phyloP scores from a whole-genome alignment of 257 asterid genomes.

The Solanum dulcamara region DNA sequence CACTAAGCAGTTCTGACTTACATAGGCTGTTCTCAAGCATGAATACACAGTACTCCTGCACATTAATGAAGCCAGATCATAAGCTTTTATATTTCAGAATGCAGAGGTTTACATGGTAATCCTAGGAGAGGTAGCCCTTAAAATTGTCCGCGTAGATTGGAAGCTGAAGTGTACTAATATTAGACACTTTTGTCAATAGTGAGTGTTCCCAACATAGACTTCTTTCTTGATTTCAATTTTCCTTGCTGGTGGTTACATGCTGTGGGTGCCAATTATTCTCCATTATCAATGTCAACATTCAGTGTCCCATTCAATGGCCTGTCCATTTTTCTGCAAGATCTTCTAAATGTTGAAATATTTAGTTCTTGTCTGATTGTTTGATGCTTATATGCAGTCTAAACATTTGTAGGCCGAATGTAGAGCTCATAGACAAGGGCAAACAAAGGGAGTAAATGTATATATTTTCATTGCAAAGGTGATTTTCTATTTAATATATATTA shows the following conservation, averaged over 20 bases:
- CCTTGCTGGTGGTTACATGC: neutral
- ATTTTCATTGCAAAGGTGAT: conserved; percentile 87
- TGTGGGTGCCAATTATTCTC: neutral
- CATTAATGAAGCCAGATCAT: neutral
- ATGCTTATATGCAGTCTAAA: conserved; percentile 13
- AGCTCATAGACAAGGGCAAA: conserved; percentile 96
- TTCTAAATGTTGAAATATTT: neutral
- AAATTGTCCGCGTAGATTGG: neutral
- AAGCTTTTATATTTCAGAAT: neutral
- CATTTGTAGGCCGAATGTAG: conserved; percentile 86
- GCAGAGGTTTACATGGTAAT: neutral
- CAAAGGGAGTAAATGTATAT: conserved; percentile 68
- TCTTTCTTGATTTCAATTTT: neutral
- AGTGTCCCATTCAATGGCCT: neutral
- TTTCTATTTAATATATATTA: neutral
- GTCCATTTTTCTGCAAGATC: neutral
- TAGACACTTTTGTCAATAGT: neutral
- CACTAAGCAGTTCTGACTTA: neutral
- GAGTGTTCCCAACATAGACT: neutral
- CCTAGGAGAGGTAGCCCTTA: neutral
- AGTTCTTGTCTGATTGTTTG: neutral
- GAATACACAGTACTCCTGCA: neutral
- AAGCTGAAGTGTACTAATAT: neutral
- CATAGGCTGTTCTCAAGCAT: neutral
- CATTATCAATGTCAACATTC: neutral